phyloP scores from a whole-genome alignment of 2,329 filamentous ascomycete species.

The Apiospora marii region DNA sequence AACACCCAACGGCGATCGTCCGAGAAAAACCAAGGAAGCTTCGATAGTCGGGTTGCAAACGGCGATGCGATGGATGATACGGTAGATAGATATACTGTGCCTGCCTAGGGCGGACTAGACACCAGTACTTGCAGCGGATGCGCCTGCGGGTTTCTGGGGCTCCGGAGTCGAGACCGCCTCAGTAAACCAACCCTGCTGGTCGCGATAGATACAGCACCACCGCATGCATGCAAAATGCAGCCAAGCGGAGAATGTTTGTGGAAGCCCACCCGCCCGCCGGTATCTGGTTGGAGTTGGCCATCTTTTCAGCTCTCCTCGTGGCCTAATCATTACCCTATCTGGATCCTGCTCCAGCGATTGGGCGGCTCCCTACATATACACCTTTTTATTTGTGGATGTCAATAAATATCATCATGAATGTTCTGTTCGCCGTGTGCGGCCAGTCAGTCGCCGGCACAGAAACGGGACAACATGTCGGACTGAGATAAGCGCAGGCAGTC shows the following conservation, averaged over 20 bases:
- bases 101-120: not conserved
- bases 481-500: not conserved
- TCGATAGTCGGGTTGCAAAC: not conserved
- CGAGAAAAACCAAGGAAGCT: not conserved
- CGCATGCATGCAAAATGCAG: conserved; percentile 12
- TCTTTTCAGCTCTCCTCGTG: conserved; percentile 20
- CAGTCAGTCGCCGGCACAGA: conserved; percentile 6
- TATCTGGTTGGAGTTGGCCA: conserved; percentile 12
- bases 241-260: conserved; percentile 17
- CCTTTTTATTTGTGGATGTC: not conserved
- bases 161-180: conserved; percentile 20
- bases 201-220: not conserved
- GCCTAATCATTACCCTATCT: not conserved
- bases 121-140: not conserved
- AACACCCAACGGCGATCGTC: not conserved
- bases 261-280: not conserved
- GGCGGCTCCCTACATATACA: not conserved
- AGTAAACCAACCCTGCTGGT: not conserved
- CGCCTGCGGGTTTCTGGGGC: conserved; percentile 2
- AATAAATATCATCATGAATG: not conserved
- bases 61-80: not conserved
- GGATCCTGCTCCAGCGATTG: not conserved
- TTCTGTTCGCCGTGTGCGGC: not conserved
- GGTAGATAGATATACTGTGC: not conserved
- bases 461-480: not conserved